A percentile compares a stretch with the other conserved stretches of the same genome.
phyloP scores from a whole-genome alignment of 495 filamentous ascomycete genomes.

The Lasiosphaeria hispida region DNA sequence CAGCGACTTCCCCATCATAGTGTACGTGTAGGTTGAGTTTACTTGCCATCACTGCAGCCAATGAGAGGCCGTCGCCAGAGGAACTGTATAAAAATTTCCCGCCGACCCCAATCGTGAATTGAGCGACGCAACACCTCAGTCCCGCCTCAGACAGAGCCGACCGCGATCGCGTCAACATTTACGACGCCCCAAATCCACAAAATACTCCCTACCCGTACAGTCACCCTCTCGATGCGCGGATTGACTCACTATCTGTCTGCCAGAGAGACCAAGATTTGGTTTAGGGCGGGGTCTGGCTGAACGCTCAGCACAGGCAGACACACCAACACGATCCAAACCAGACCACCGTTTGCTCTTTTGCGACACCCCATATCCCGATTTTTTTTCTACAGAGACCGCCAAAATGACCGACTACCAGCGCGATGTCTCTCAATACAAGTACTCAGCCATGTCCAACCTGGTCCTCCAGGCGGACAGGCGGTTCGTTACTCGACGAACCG shows the following conservation, averaged over 20 bases:
- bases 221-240: conserved; percentile 22
- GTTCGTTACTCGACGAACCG: conserved; percentile 85
- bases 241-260: conserved; percentile 1
- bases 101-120: conserved; percentile 10
- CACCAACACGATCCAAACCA: neutral
- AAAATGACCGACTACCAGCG: conserved; percentile 81
- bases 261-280: conserved; percentile 20
- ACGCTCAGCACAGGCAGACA: conserved; percentile 12
- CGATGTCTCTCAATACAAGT: conserved; percentile 98
- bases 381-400: conserved; percentile 6
- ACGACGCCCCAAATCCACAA: neutral
- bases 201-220: conserved; percentile 9
- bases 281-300: conserved; percentile 20
- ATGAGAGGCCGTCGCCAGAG: conserved; percentile 17
- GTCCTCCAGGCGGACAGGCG: conserved; percentile 98
- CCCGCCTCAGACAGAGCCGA: neutral
- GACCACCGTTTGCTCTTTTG: conserved; percentile 6
- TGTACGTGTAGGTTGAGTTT: conserved; percentile 9
- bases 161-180: neutral
- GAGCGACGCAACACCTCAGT: neutral
- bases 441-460: conserved; percentile 99
- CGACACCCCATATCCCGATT: neutral
- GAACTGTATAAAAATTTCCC: conserved; percentile 25
- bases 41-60: conserved; percentile 15
- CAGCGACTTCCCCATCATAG: neutral